Conservation (phyloP, 257 asterid species). For the Eucommia ulmoides region DNA sequence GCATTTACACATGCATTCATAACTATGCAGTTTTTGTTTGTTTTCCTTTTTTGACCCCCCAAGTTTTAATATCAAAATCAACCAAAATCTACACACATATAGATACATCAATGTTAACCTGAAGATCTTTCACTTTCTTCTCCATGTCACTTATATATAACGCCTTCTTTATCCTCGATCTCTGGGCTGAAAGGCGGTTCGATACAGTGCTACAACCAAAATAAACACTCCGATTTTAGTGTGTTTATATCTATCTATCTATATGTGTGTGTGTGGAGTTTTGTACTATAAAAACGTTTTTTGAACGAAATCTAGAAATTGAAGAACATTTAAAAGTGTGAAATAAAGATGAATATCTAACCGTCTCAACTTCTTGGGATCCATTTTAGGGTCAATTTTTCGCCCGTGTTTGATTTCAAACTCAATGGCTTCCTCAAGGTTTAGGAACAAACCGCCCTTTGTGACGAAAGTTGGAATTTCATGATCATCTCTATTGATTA, state of each 20-base stretch:
- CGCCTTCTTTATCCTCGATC: not conserved
- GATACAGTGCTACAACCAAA: not conserved
- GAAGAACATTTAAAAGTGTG: not conserved
- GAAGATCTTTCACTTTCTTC: not conserved
- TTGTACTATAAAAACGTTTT: too few species aligned
- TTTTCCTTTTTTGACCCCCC: too few species aligned
- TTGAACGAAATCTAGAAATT: not conserved
- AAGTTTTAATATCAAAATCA: too few species aligned
- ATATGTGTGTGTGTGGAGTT: not conserved
- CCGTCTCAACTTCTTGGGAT: not conserved
- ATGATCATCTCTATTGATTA: too few species aligned
- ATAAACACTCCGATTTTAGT: not conserved
- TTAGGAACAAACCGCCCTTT: not conserved
- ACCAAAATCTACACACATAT: too few species aligned
- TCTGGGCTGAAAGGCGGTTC: not conserved
- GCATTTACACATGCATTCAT: too few species aligned
- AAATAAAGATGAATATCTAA: too few species aligned
- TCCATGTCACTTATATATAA: not conserved
- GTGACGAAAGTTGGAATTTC: too few species aligned
- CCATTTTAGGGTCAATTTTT: not conserved
- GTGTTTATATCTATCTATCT: not conserved
- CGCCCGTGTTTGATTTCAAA: not conserved
- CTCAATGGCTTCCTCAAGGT: not conserved
- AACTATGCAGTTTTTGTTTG: too few species aligned
- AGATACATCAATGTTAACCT: not conserved